Evolutionary conservation across 495 filamentous ascomycete species (phyloP).

Genomic region (Platismatia glauca): DNA sequence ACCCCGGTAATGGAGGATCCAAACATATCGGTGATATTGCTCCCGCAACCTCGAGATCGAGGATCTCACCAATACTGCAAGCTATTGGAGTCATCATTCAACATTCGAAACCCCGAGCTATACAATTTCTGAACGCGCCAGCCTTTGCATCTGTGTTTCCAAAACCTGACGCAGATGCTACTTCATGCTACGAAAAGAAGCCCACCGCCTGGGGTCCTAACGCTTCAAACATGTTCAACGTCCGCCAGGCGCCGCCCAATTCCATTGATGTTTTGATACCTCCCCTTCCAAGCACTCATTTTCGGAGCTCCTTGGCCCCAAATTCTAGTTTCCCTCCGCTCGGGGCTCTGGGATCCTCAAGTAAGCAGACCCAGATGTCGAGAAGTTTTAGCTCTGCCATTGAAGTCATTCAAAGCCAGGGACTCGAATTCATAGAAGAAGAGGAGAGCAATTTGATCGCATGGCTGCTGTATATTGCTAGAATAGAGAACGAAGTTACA

Average conservation of each 20-base stretch:
- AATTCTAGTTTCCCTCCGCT: constrained; percentile 50
- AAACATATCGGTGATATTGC: constrained; percentile 20
- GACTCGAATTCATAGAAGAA: constrained; percentile 40
- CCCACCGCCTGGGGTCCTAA: constrained; percentile 38
- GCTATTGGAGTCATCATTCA: constrained; percentile 72
- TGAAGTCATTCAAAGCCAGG: constrained; percentile 27
- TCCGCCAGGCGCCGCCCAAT: constrained; percentile 36
- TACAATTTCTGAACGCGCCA: constrained; percentile 69
- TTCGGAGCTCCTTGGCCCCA: constrained; percentile 30
- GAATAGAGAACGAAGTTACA: constrained; percentile 52
- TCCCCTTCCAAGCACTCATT: constrained; percentile 31
- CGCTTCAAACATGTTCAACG: constrained; percentile 37
- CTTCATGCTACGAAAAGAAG: constrained; percentile 37
- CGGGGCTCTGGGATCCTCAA: constrained; percentile 39
- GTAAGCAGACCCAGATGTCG: constrained; percentile 23
- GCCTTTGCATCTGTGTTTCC: constrained; percentile 66
- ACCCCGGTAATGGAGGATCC: constrained; percentile 28
- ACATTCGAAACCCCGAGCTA: constrained; percentile 67
- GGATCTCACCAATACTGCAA: constrained; percentile 64
- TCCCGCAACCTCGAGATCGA: constrained; percentile 49
- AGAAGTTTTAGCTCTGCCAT: constrained; percentile 28
- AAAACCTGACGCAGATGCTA: constrained; percentile 36
- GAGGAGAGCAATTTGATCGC: constrained; percentile 71
- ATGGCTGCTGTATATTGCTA: constrained; percentile 68
- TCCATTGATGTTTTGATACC: constrained; percentile 56